A percentile compares a stretch with the other conserved stretches of the same genome.
Conservation (phyloP, 371 early-diverging fungal genomes). For the Rhizopus sp. region DNA sequence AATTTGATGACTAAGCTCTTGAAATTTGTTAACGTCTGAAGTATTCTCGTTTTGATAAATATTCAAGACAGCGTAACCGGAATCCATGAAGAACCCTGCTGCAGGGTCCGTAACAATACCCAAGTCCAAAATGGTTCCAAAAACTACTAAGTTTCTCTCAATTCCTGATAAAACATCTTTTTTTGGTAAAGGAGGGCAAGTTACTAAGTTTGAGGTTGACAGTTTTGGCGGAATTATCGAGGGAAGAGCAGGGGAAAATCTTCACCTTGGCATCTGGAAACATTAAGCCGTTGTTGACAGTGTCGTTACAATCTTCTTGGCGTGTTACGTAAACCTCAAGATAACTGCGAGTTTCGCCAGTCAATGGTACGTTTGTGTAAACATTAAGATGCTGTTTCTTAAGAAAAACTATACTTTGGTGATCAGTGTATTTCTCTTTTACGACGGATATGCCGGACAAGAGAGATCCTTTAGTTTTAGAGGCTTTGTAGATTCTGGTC, state of each 20-base stretch:
- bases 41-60: neutral
- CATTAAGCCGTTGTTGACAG: neutral
- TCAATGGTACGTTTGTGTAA: neutral
- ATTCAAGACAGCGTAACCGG: constrained; percentile 1
- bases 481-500: neutral
- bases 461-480: constrained; percentile 1
- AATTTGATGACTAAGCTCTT: neutral
- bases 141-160: neutral
- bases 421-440: constrained; percentile 10
- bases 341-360: neutral
- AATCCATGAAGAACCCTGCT: constrained; percentile 4
- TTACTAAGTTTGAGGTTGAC: neutral
- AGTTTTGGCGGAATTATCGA: neutral
- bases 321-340: neutral
- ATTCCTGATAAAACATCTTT: neutral
- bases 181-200: neutral
- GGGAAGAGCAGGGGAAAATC: neutral
- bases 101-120: neutral
- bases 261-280: neutral
- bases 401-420: constrained; percentile 1
- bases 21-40: neutral
- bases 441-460: neutral
- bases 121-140: neutral
- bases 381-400: constrained; percentile 8
- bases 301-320: neutral